Evolutionary conservation across 140 eudicot genomes (phyloP), one percentile per base, ranked within the genome.

Genomic region (Cichorium intybus): DNA sequence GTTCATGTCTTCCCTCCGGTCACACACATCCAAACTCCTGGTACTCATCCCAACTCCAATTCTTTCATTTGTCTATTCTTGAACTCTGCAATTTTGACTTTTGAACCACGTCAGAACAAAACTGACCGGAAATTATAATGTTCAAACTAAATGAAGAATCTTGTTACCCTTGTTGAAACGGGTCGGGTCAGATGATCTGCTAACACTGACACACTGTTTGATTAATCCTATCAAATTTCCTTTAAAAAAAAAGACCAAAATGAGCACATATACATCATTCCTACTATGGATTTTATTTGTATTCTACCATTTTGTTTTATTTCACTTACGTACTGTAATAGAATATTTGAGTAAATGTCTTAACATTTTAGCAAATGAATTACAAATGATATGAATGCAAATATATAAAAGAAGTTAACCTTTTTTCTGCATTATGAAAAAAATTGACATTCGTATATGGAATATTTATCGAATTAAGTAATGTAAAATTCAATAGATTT

Each of bases 1-100:
- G 90, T 91, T 18, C 96, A 91, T 74, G 87, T 91, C 51, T 91
- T 68, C 50, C 72, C 95, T 17, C 82, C 95, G 8, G 60, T 91
- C 39, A 66, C 89, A 49, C 83, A 80, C 69, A 75, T 91, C 37
- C 77, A 84, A 10, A 82, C 98, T n/a, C 98, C 98, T 0, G 96
- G 98, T 91, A 68, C 52, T 34, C 15, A 1, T 20, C 34, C 10
- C 49, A 16, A n/a, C 10, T 45, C 10, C 35, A 14, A 12, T 69
- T 62, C 20, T 57, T 29, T 18, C 17, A 28, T 57, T 17, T 56
- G 3, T 29, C 1, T 14, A 2, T 56, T 56, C 26, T 56, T 2
- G 16, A 10, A 37, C 46, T 37, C 16, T 37, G 6, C 5, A 34
- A 34, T 12, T 37, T 10, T 12, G 16, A 37, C 8, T 37, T 37